Conservation (phyloP, 116 monocot species). For the Thalassia testudinum region DNA sequence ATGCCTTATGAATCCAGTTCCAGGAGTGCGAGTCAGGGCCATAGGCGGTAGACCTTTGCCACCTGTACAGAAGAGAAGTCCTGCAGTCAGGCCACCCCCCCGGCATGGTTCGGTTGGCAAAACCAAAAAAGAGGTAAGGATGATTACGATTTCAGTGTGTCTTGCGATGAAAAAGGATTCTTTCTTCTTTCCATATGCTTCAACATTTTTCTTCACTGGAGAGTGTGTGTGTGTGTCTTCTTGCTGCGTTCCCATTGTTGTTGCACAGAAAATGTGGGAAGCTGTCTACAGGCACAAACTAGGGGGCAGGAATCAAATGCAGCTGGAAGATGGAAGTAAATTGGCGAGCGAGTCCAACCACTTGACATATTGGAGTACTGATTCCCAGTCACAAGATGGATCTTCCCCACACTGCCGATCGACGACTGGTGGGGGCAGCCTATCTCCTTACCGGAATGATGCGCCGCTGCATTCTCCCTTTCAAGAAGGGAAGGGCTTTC, state of each 20-base stretch:
- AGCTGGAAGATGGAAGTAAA: conserved; percentile 36
- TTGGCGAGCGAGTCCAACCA: conserved; percentile 48
- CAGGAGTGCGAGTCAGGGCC: conserved; percentile 23
- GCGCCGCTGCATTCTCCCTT: conserved; percentile 28
- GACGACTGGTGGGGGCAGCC: conserved; percentile 17
- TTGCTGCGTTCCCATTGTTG: too few species aligned
- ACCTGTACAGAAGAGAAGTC: conserved; percentile 2
- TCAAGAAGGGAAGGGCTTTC: conserved; percentile 29
- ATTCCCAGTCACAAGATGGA: conserved; percentile 44
- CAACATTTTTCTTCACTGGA: too few species aligned
- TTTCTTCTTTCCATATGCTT: too few species aligned
- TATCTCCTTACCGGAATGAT: conserved; percentile 33
- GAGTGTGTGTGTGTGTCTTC: too few species aligned
- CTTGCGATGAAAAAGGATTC: too few species aligned
- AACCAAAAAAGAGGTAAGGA: conserved; percentile 31
- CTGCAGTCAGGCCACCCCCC: conserved; percentile 1
- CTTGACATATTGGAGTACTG: conserved; percentile 30
- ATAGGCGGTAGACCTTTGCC: neutral
- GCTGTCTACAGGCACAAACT: conserved; percentile 65
- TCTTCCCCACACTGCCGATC: conserved; percentile 45
- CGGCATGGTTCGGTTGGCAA: conserved; percentile 10
- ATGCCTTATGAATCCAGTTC: conserved; percentile 44
- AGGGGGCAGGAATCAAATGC: conserved; percentile 12
- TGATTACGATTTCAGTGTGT: too few species aligned
- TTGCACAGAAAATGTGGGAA: conserved; percentile 62